These are phyloP conservation scores for Russula lepida DNA, from an alignment of 768 basidiomycete species.

Conservation along the genomic window DNA sequence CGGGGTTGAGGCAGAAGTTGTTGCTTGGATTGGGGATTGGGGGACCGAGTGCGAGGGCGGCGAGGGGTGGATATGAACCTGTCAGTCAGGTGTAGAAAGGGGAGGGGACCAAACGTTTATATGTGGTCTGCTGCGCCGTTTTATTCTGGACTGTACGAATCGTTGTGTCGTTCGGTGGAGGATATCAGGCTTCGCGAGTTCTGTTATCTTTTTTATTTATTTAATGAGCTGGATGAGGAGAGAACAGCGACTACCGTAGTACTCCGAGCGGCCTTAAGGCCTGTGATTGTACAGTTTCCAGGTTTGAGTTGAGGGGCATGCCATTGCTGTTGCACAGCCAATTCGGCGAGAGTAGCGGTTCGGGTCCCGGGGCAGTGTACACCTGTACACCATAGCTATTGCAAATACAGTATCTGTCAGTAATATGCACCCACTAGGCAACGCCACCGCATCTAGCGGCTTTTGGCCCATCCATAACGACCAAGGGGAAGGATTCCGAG, in stretches of 20 bases:
- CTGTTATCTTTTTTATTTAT: neutral
- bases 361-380: too few species aligned
- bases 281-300: too few species aligned
- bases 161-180: neutral
- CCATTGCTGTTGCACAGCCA: too few species aligned
- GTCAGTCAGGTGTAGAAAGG: slow-evolving; percentile 45
- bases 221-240: too few species aligned
- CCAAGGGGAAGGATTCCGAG: neutral
- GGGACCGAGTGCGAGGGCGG: slow-evolving; percentile 33
- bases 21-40: slow-evolving; percentile 51
- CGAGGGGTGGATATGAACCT: slow-evolving; percentile 54
- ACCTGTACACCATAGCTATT: too few species aligned
- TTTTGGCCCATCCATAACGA: neutral
- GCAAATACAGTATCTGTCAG: too few species aligned
- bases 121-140: neutral
- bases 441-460: neutral
- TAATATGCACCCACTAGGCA: neutral
- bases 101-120: neutral
- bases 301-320: too few species aligned
- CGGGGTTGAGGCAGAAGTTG: slow-evolving; percentile 38
- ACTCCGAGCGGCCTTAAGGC: too few species aligned
- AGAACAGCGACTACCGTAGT: too few species aligned
- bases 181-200: neutral
- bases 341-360: too few species aligned
- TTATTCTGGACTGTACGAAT: neutral